Percentiles rank a stretch among this genome's conserved stretches.
These are phyloP conservation scores for Coemansia sp. DNA, from an alignment of 192 early-diverging fungal species.

Conservation along the genomic window DNA sequence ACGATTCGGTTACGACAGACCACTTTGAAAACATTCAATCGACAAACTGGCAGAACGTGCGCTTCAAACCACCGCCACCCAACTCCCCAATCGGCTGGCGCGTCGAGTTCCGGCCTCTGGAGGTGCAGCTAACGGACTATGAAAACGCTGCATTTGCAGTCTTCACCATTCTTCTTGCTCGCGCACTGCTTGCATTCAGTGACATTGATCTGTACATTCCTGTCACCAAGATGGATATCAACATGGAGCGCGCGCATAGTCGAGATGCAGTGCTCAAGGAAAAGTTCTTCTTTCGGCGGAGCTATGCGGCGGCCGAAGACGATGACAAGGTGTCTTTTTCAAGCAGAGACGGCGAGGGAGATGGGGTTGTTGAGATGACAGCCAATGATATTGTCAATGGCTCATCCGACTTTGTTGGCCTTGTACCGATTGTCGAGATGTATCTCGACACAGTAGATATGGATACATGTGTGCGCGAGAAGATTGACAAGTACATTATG, in stretches of 20 bases:
- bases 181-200: conserved; percentile 79
- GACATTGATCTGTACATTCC: conserved; percentile 96
- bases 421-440: conserved; percentile 79
- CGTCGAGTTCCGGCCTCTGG: conserved; percentile 97
- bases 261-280: conserved; percentile 79
- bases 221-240: conserved; percentile 92
- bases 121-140: conserved; percentile 94
- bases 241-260: conserved; percentile 86
- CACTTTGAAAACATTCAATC: conserved; percentile 99
- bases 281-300: conserved; percentile 90
- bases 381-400: conserved; percentile 95
- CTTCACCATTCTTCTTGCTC: conserved; percentile 89
- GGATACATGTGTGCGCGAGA: conserved; percentile 64
- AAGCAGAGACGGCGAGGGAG: conserved; percentile 8
- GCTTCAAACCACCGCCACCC: conserved; percentile 97
- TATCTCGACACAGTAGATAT: conserved; percentile 81
- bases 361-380: conserved; percentile 65
- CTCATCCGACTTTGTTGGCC: conserved; percentile 72
- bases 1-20: conserved; percentile 82
- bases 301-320: conserved; percentile 54
- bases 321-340: conserved; percentile 13
- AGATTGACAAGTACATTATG: conserved; percentile 73
- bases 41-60: conserved; percentile 99
- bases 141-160: conserved; percentile 96
- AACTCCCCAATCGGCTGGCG: conserved; percentile 93